phyloP scores from a whole-genome alignment of 306 rosid genomes.

The Adenanthera pavonina region DNA sequence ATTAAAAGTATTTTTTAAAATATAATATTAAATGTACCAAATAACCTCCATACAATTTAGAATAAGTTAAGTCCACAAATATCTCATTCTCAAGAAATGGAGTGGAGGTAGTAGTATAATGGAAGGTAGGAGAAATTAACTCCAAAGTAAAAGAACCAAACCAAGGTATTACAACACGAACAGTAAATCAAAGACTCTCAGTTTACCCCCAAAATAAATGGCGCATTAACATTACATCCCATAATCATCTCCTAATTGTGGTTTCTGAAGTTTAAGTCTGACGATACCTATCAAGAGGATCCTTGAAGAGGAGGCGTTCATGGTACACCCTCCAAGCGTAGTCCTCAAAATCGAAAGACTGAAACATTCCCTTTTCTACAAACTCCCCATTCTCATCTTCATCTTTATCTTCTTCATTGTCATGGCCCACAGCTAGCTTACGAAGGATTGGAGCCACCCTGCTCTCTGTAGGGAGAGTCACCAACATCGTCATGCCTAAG shows the following conservation, averaged over 20 bases:
- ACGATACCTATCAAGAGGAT: constrained; percentile 73
- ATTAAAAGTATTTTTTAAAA: no score
- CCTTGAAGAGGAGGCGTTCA: constrained; percentile 65
- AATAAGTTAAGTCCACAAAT: no score
- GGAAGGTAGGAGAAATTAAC: neutral
- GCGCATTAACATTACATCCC: constrained; percentile 32
- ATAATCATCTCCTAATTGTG: neutral
- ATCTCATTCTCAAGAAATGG: no score
- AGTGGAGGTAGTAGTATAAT: no score
- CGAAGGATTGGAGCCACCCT: constrained; percentile 64
- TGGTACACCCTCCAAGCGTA: constrained; percentile 87
- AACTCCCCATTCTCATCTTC: neutral
- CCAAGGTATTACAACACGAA: neutral
- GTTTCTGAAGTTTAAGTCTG: constrained; percentile 16
- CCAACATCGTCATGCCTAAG: constrained; percentile 68
- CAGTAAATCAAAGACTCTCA: neutral
- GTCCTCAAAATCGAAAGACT: constrained; percentile 74
- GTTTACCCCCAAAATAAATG: constrained; percentile 36
- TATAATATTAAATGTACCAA: no score
- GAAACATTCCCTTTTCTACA: constrained; percentile 46
- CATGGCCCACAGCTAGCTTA: neutral
- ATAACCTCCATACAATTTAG: no score
- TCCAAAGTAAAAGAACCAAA: neutral
- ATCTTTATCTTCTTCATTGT: constrained; percentile 14
- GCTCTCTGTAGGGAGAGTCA: constrained; percentile 73